Base-by-base conservation (phyloP, 306 rosid genomes). In the Quercus engelmannii region DNA sequence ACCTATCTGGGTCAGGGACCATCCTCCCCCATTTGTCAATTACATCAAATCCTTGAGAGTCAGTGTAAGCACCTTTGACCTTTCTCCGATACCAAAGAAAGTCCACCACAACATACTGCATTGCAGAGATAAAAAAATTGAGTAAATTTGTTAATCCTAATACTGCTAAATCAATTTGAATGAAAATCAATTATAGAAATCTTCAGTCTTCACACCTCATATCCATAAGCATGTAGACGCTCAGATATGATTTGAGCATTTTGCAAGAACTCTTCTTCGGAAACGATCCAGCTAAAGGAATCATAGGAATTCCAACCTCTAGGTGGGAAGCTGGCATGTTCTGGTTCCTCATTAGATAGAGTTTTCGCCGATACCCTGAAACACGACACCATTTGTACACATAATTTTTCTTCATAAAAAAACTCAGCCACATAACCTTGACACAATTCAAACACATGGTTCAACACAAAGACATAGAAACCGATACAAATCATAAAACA, bases 281-380 rank as follows among this genome's bases (percentile, higher is more conserved):
- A 93, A 86, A 95, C 74, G 19, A 83, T 91, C 99, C 99, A 95
- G 81, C 77, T 79, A 83, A 92, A 95, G 19, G 98, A 87, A 83
- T 95, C 98, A 63, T 90, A 93, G 20, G 99, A 93, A 82, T 95
- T 95, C 99, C 99, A 95, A 70, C 98, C 99, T 90, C 97, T 91
- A 46, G 97, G 98, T 9, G 99, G 99, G 79, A 87, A 55, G 80
- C 79, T 78, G 2, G 93, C 98, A 78, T 59, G 92, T 65, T 81
- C 82, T 41, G 21, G 49, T 55, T 51, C 28, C 21, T 69, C 77
- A 73, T 7, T 23, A 6, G 86, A 82, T 41, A 69, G 20, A 79
- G 75, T 81, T 76, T 76, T 76, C n/a, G 91, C 85, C 65, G 78
- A 85, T 33, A 86, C 92, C 77, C 99, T 92, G 88, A 71, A 87